These are phyloP conservation scores for Euphorbia peplus DNA, from an alignment of 345 rosid species.

Conservation along the genomic window DNA sequence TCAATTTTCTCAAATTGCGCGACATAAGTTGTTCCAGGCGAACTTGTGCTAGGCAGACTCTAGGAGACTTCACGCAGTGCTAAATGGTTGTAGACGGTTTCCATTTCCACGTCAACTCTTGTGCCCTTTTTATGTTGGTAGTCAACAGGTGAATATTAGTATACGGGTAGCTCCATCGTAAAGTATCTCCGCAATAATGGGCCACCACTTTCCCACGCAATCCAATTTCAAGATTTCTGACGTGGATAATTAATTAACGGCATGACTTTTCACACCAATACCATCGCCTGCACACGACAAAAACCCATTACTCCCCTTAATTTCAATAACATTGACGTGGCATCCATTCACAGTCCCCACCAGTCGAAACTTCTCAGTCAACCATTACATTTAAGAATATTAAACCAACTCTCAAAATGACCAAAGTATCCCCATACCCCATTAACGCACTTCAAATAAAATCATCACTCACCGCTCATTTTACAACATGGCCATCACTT, in stretches of 20 bases:
- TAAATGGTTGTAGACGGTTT: no score
- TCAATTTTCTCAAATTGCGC: no score
- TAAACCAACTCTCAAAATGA: not conserved
- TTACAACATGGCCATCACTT: not conserved
- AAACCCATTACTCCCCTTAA: slow-evolving; percentile 30
- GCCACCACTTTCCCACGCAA: slow-evolving; percentile 6
- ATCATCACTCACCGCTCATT: slow-evolving; percentile 18
- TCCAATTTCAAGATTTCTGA: not conserved
- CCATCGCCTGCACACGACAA: slow-evolving; percentile 15
- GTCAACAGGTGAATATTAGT: not conserved
- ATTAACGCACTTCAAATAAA: slow-evolving; percentile 3
- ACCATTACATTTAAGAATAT: slow-evolving; percentile 9
- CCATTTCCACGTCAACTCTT: no score
- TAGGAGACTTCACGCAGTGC: no score
- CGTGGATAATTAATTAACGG: not conserved
- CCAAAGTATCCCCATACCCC: slow-evolving; percentile 1
- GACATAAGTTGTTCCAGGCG: no score
- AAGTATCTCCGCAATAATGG: not conserved
- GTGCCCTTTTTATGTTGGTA: not conserved
- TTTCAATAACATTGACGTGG: slow-evolving; percentile 46
- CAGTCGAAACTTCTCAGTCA: slow-evolving; percentile 28
- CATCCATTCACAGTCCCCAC: slow-evolving; percentile 23
- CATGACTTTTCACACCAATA: not conserved
- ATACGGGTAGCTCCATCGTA: not conserved
- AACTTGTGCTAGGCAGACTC: no score